Conservation (phyloP, 2,329 filamentous ascomycete species). For the Trichophyton rubrum region DNA sequence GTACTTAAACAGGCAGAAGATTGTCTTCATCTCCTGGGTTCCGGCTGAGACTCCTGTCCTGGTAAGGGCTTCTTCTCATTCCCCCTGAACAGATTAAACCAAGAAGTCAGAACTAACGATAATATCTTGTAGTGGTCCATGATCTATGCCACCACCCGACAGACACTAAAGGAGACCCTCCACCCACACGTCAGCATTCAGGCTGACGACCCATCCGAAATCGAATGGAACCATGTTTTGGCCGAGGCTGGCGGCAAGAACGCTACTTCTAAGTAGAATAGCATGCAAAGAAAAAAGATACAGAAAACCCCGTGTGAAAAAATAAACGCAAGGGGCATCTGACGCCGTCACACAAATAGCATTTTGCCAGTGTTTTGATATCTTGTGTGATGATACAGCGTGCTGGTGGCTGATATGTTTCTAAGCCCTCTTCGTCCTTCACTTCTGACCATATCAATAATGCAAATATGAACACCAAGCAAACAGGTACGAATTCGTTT, state of each 20-base stretch:
- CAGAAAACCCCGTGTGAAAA: too few relatives aligned
- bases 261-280: constrained; percentile 19
- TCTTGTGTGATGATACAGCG: constrained; percentile 2
- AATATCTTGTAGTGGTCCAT: constrained; percentile 31
- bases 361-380: constrained; percentile 4
- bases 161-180: constrained; percentile 38
- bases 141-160: constrained; percentile 40
- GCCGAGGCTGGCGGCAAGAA: constrained; percentile 31
- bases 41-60: constrained; percentile 29
- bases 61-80: constrained; percentile 21
- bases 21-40: constrained; percentile 40
- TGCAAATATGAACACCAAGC: background rate
- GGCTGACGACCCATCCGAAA: constrained; percentile 31
- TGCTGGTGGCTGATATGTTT: constrained; percentile 1
- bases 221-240: constrained; percentile 32
- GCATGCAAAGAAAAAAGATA: background rate
- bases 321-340: background rate
- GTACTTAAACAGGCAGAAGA: constrained; percentile 32
- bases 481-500: background rate
- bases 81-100: background rate
- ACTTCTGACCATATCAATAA: constrained; percentile 3
- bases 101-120: constrained; percentile 9
- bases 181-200: constrained; percentile 32
- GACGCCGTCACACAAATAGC: constrained; percentile 2
- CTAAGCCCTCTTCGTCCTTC: background rate